Evolutionary conservation across 2,329 filamentous ascomycete genomes (phyloP), one percentile per base, ranked within the genome.

Genomic region (Fusarium xyrophilum): DNA sequence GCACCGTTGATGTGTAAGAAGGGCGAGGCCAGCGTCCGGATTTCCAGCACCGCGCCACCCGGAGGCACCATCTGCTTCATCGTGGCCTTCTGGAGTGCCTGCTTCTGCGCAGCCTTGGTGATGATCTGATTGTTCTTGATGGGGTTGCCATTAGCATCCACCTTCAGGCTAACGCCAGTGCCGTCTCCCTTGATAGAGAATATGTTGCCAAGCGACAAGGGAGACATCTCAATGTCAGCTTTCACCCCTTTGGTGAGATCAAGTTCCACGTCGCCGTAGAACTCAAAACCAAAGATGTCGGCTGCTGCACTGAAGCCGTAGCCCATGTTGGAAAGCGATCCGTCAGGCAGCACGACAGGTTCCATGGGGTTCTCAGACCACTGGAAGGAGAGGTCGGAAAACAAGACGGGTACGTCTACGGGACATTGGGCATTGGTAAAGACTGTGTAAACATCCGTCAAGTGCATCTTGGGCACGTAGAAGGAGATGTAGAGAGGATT

Each of bases 41-140:
- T 39, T 19, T 40, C 56, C 23, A 60, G 35, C 4, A 56, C 51
- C 17, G 56, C 15, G 1, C 56, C 56, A 9, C 51, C 40, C 0
- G 40, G 14, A 4, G 33, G 17, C 5, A 60, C 40, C 27, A 60
- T 13, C 28, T 60, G 56, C 7, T 56, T 38, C 3, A 11, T 39
- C 9, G 33, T 56, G 1, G 40, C 40, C 4, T 40, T 17, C n/a
- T 47, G 25, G 7, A 46, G 14, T 0, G 33, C 56, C 21, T 60
- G 13, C 7, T 39, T 30, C 14, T 47, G 33, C 12, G 21, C 33
- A 2, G 33, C 33, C 23, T 36, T 60, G 7, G 21, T 60, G 5
- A 19, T 13, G 1, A 56, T 12, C 33, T 60, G 56, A 3, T 60
- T 60, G 11, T 60, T 60, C 5, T 56, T 60, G 33, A 60, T 60